phyloP scores from a whole-genome alignment of 495 filamentous ascomycete species.

The Patellaria atrata region DNA sequence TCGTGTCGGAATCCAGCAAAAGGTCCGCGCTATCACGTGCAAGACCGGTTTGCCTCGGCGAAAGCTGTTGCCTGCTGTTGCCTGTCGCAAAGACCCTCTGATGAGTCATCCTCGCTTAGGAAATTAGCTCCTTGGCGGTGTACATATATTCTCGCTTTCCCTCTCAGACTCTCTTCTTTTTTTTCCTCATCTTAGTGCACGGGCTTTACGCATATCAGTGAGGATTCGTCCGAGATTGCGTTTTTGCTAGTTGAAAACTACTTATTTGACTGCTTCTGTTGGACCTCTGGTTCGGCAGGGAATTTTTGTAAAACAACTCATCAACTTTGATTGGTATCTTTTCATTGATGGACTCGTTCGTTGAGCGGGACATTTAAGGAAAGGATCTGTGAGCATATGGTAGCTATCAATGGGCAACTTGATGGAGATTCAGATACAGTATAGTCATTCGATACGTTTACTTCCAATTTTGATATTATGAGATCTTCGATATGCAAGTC shows the following conservation, averaged over 20 bases:
- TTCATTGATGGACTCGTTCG: constrained; percentile 14
- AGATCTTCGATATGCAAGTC: too few species aligned
- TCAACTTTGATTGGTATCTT: constrained; percentile 6
- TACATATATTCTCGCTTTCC: too few species aligned
- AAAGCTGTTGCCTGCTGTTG: too few species aligned
- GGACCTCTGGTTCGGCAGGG: constrained; percentile 17
- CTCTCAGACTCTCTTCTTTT: too few species aligned
- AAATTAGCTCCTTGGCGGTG: too few species aligned
- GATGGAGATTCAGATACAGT: constrained; percentile 1
- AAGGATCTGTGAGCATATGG: constrained; percentile 3
- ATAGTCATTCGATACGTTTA: constrained; percentile 2
- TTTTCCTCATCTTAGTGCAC: constrained; percentile 26
- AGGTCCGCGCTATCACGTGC: too few species aligned
- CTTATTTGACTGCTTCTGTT: constrained; percentile 21
- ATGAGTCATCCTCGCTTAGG: too few species aligned
- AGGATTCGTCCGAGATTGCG: constrained; percentile 29
- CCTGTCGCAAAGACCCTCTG: too few species aligned
- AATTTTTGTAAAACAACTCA: constrained; percentile 20
- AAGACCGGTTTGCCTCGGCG: too few species aligned
- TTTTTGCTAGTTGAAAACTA: constrained; percentile 31
- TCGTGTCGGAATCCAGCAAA: too few species aligned
- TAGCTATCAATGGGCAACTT: constrained; percentile 1
- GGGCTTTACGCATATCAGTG: constrained; percentile 25
- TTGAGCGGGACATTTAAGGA: constrained; percentile 8
- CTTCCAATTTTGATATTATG: too few species aligned